These are phyloP conservation scores for Fistulinella staudtii DNA, from an alignment of 1,284 basidiomycete genomes.

Conservation along the genomic window DNA sequence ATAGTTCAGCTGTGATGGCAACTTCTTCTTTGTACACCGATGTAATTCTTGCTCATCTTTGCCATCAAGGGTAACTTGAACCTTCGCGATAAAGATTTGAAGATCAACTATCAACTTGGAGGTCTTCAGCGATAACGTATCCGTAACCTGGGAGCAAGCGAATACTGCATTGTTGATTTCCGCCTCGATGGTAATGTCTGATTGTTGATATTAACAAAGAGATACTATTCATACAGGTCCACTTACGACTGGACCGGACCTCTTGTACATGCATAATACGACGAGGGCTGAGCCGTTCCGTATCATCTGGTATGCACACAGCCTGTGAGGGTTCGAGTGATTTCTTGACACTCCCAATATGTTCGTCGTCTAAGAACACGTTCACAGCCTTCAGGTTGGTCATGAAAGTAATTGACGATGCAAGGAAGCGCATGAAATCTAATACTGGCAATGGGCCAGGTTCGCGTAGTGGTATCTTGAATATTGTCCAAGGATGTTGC, in stretches of 20 bases:
- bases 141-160: background rate
- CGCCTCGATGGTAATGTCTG: slow-evolving; percentile 4
- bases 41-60: slow-evolving; percentile 78
- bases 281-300: slow-evolving; percentile 15
- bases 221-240: background rate
- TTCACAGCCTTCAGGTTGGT: slow-evolving; percentile 71
- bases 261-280: slow-evolving; percentile 22
- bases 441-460: slow-evolving; percentile 81
- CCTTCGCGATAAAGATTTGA: slow-evolving; percentile 79
- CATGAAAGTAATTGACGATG: slow-evolving; percentile 96
- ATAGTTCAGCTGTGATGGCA: slow-evolving; percentile 74
- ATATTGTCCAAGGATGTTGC: slow-evolving; percentile 69
- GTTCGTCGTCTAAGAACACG: slow-evolving; percentile 76
- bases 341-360: slow-evolving; percentile 76
- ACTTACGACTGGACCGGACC: slow-evolving; percentile 21
- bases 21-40: slow-evolving; percentile 93
- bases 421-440: slow-evolving; percentile 86
- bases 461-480: slow-evolving; percentile 88
- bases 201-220: background rate
- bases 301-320: slow-evolving; percentile 32
- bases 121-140: no score
- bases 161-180: background rate
- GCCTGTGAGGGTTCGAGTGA: slow-evolving; percentile 53
- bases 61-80: slow-evolving; percentile 72
- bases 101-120: slow-evolving; percentile 50